phyloP scores from a whole-genome alignment of 2,329 filamentous ascomycete species.

The Pyrenophora seminiperda region DNA sequence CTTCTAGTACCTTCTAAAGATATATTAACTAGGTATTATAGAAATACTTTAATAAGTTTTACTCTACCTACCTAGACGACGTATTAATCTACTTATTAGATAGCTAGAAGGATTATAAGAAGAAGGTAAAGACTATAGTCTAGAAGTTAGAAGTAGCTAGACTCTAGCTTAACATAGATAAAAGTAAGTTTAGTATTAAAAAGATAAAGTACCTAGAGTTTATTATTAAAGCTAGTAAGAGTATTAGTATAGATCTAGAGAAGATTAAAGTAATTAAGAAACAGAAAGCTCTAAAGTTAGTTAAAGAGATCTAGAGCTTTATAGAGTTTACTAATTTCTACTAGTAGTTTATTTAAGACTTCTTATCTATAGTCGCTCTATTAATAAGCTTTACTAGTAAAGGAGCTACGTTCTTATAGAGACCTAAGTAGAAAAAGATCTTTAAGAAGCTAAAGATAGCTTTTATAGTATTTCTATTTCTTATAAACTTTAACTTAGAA shows the following conservation, averaged over 20 bases:
- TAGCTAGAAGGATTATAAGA: too few species aligned
- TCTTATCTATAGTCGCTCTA: not conserved
- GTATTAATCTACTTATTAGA: not conserved
- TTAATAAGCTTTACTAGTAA: not conserved
- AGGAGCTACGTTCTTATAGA: too few species aligned
- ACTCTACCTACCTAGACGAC: not conserved
- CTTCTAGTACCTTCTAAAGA: too few species aligned
- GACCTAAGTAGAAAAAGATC: not conserved
- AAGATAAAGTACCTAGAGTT: not conserved
- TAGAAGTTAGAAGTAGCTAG: not conserved
- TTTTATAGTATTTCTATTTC: not conserved
- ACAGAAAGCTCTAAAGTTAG: not conserved
- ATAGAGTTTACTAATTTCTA: conserved; percentile 1
- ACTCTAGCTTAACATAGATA: not conserved
- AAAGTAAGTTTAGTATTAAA: not conserved
- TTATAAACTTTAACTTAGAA: not conserved
- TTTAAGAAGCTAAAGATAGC: not conserved
- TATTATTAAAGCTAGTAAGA: not conserved
- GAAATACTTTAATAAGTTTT: not conserved
- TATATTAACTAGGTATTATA: not conserved
- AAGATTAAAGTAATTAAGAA: not conserved
- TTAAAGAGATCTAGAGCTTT: not conserved
- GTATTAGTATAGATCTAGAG: not conserved
- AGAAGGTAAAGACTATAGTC: not conserved
- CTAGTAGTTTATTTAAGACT: not conserved